Base-by-base conservation (phyloP, 2,329 filamentous ascomycete genomes). In the Ceratocystis harringtonii region DNA sequence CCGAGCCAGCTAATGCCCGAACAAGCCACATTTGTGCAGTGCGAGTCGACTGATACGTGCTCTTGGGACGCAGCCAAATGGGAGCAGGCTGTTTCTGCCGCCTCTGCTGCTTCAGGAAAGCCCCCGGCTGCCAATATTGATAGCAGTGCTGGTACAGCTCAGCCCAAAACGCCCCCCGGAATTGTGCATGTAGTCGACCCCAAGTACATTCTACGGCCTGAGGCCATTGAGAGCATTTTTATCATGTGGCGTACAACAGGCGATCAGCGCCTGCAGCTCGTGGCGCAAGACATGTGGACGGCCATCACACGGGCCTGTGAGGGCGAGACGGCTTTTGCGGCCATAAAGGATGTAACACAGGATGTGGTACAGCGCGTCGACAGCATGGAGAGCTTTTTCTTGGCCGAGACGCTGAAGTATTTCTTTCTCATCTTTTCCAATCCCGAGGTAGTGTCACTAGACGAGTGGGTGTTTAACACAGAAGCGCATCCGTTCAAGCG, bases 181-280 rank as follows among this genome's bases (percentile, higher is more conserved):
- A 82, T 87, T 72, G 76, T 79, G 2, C 76, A 76, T 19, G 78
- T 86, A 60, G 73, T 75, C 52, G 81, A 86, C 66, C 74, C 77
- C 50, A 79, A 79, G 65, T 89, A 89, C 71, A 82, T 88, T 36
- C 77, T 90, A 57, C 81, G 86, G 66, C 88, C 88, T 22, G 89
- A 92, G 75, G 88, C 88, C 1, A 90, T 92, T 64, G 89, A 92
- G 76, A 88, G 84, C 15, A 82, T 94, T 3, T 92, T 90, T 73
- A 82, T 90, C 71, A 83, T 92, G 78, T 90, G 87, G 73, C 82
- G 88, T 66, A 78, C 89, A 67, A 90, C 87, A 0, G 88, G 87
- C 30, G 83, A 89, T 68, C 69, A 78, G 1, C 76, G 78, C 61
- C 87, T 84, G 80, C 83, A 83, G 71, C 81, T 87, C 66, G 84